These are phyloP conservation scores for peach (Prunus persica) DNA, from an alignment of 306 rosid species.

Conservation along the genomic window Prunus_persica_NCBIv2 NC_034010.1:26140001-26140500, in stretches of 20 bases:
- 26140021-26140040: too few species aligned
- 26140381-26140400: constrained; percentile 26
- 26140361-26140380: constrained; percentile 55
- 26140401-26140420: constrained; percentile 59
- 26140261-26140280: too few species aligned
- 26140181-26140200: constrained; percentile 26
- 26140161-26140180: constrained; percentile 13
- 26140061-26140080: too few species aligned
- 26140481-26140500: constrained; percentile 44
- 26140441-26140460: not conserved
- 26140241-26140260: constrained; percentile 39
- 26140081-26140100: too few species aligned
- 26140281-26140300: too few species aligned
- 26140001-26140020: too few species aligned
- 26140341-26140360: constrained; percentile 11
- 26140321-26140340: too few species aligned
- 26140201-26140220: constrained; percentile 47
- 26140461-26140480: constrained; percentile 41
- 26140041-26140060: too few species aligned
- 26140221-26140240: constrained; percentile 40
- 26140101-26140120: too few species aligned
- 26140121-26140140: too few species aligned
- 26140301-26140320: too few species aligned
- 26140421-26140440: constrained; percentile 54
- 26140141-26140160: too few species aligned